Evolutionary conservation across 2,329 filamentous ascomycete genomes (phyloP), one percentile per base, ranked within the genome.

Genomic region (Trichoderma polysporum): DNA sequence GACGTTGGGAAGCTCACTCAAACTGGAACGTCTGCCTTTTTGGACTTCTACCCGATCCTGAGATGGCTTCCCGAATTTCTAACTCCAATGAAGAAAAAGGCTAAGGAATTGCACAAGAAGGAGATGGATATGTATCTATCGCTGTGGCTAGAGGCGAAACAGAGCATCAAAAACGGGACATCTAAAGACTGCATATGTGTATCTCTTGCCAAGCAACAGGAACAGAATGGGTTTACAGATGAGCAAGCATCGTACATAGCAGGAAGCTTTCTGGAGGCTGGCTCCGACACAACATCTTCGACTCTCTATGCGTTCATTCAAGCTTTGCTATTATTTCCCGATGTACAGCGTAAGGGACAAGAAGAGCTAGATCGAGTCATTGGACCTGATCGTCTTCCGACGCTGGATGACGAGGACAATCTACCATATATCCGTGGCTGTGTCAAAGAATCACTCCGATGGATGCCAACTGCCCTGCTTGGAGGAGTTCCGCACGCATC

Each of bases 241-340:
- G 54, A 45, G 17, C 56, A 54, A 27, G 41, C 54, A 13, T 52
- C 63, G 6, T 54, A 39, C 66, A 15, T 54, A 66, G 49, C 70
- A 64, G 1, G 10, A 45, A 45, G 39, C 39, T 45, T 45, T 19
- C 39, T 45, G 4, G 39, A 45, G 39, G 39, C 39, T 19, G 39
- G 39, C n/a, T 45, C 39, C n/a, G 71, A 73, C 35, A 71, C 71
- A 2, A 73, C 70, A 2, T 67, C 68, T 1, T 70, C 68, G 1
- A 71, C 68, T 3, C 63, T 85, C 4, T 72, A 77, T 27, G 77
- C 74, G 4, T 83, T 84, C 66, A 73, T 83, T 1, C 75, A 81
- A 22, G 85, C 84, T 8, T 83, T 86, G 82, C 70, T 77, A 0
- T 70, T 81, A 2, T 76, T 79, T 15, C 75, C 76, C 2, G 76